Base-by-base conservation (phyloP, 1,284 basidiomycete species). In the Sporisorium graminicola region DNA sequence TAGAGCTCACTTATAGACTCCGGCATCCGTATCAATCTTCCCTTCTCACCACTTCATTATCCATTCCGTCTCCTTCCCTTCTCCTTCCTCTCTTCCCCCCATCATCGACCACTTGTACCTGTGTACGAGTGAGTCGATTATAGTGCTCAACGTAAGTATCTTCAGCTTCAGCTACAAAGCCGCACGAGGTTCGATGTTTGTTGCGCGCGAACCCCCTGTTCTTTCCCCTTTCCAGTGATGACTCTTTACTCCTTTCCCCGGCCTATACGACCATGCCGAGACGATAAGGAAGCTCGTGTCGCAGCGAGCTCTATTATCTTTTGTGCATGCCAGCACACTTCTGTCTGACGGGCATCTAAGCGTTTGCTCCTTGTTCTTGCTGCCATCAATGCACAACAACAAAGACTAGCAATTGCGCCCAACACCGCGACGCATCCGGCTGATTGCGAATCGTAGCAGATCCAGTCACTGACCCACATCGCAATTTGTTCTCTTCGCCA, bases 181-280 rank as follows among this genome's bases (percentile, higher is more conserved):
- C 35, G 18, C 10, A 5, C 5, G 12, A 1, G 31, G 24, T 35
- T 27, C 24, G 37, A 27, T 58, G 57, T 42, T n/a, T n/a, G n/a
- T n/a, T n/a, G n/a, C 47, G 47, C 49, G 22, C 46, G 16, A 35
- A 35, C n/a, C 20, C 52, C 27, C 24, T 16, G n/a, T 29, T 18
- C 53, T 4, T 13, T 52, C 16, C 22, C 61, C 57, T 26, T 65
- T 71, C 74, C 70, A 70, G 54, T 65, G 77, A 78, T 74, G 74
- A 74, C 69, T 76, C 77, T 76, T 57, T 26, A 70, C 78, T 85
- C 83, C 83, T 85, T 85, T 85, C 83, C 83, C 83, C 83, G 83
- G 76, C 83, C 81, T 85, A 85, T 64, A 79, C 80, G 83, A 82
- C 82, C 69, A 85, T 85, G 83, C 79, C 83, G 83, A 85, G 83